These are phyloP conservation scores for Austropuccinia psidii DNA, from an alignment of 1,284 basidiomycete genomes.

Conservation along the genomic window DNA sequence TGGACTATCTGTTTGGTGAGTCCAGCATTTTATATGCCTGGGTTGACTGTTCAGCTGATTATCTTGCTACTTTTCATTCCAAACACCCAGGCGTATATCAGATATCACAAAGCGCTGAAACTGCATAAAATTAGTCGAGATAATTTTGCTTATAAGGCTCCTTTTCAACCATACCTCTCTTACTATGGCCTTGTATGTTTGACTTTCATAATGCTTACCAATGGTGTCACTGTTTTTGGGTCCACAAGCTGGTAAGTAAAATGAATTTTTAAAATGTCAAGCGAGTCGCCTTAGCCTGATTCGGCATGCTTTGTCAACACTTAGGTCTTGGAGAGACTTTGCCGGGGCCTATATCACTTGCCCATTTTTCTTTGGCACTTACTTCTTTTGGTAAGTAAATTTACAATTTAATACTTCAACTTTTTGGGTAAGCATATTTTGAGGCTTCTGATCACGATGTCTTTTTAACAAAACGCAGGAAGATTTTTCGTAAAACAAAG, in stretches of 20 bases:
- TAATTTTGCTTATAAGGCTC: constrained; percentile 53
- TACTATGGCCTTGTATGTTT: constrained; percentile 41
- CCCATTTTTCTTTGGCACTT: too few species aligned
- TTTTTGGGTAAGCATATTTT: too few species aligned
- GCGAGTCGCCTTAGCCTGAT: too few species aligned
- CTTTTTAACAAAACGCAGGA: too few species aligned
- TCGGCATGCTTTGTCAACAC: too few species aligned
- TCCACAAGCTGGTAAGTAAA: constrained; percentile 41
- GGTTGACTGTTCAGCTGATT: constrained; percentile 32
- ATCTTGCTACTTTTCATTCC: neutral
- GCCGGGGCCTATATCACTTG: too few species aligned
- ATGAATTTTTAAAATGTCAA: too few species aligned
- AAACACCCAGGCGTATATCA: constrained; percentile 55
- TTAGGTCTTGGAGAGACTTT: too few species aligned
- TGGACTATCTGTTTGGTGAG: constrained; percentile 39
- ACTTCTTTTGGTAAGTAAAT: too few species aligned
- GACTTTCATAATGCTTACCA: constrained; percentile 41
- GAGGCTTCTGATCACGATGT: too few species aligned
- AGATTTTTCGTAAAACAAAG: too few species aligned
- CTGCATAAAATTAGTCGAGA: constrained; percentile 57
- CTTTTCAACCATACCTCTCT: constrained; percentile 47
- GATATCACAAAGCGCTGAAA: constrained; percentile 61
- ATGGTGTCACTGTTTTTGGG: constrained; percentile 44
- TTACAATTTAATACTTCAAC: too few species aligned
- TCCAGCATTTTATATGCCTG: constrained; percentile 9